phyloP scores from a whole-genome alignment of 306 rosid genomes.

The Rosa rugosa region DNA sequence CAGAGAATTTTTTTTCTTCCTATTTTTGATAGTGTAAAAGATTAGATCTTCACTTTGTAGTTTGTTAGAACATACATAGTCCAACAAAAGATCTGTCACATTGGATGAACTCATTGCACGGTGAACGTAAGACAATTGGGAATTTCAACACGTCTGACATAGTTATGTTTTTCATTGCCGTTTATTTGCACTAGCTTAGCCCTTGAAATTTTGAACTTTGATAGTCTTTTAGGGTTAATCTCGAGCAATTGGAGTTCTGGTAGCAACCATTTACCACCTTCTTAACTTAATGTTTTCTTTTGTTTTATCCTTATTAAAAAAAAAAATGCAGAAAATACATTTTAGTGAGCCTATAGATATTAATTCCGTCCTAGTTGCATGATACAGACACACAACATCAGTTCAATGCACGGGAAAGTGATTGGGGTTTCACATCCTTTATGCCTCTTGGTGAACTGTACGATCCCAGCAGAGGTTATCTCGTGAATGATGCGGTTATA shows the following conservation, averaged over 20 bases:
- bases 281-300: not conserved
- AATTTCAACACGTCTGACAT: not conserved
- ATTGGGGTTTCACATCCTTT: slow-evolving; percentile 95
- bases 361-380: not conserved
- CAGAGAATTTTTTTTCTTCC: not conserved
- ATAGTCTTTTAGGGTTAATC: not conserved
- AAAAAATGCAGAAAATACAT: not conserved
- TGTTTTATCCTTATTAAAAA: not conserved
- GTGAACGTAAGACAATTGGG: not conserved
- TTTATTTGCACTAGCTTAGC: not conserved
- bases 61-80: not conserved
- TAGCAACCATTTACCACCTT: not conserved
- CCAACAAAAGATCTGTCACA: not conserved
- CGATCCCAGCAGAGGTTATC: slow-evolving; percentile 80
- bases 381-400: slow-evolving; percentile 87
- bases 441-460: slow-evolving; percentile 87
- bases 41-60: slow-evolving; percentile 2
- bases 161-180: not conserved
- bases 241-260: not conserved
- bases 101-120: not conserved
- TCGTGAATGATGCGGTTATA: slow-evolving; percentile 64
- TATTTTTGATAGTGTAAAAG: not conserved
- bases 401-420: slow-evolving; percentile 89
- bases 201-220: not conserved
- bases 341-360: not conserved